phyloP scores from a whole-genome alignment of 345 rosid species.

The Eucalyptus victrix region DNA sequence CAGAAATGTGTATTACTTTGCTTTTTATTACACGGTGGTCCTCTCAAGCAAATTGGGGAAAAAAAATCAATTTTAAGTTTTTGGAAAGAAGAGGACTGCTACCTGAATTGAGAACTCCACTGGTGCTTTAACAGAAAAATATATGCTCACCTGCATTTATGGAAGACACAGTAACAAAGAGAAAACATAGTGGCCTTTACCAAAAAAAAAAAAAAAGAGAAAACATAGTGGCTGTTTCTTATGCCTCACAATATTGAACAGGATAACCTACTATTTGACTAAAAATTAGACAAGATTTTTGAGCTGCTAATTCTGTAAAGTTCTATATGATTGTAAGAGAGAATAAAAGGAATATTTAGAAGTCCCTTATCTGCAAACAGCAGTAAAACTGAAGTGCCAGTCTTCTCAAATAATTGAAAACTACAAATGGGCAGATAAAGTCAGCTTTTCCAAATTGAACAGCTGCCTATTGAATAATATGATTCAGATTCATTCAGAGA shows the following conservation, averaged over 20 bases:
- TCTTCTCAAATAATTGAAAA: neutral
- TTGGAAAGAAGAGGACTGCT: neutral
- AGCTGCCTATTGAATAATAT: neutral
- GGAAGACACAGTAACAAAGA: neutral
- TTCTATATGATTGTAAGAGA: neutral
- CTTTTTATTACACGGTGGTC: neutral
- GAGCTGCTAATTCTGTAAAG: neutral
- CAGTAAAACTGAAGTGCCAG: neutral
- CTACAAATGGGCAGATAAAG: neutral
- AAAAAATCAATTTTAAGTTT: neutral
- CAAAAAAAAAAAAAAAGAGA: too few relatives aligned
- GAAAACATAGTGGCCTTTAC: neutral
- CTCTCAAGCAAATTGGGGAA: neutral
- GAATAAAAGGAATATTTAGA: neutral
- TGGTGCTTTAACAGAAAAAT: conserved; percentile 79
- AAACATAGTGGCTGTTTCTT: neutral
- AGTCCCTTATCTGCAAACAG: neutral
- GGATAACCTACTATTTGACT: neutral
- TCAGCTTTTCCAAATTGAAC: neutral
- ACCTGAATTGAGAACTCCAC: conserved; percentile 84
- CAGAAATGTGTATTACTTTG: neutral
- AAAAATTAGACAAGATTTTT: neutral
- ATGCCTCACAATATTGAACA: neutral
- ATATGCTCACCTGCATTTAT: conserved; percentile 56
- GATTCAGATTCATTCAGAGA: neutral